A percentile compares a stretch with the other conserved stretches of the same genome.
Evolutionary conservation across 2,329 filamentous ascomycete genomes (phyloP).

Genomic region (Diaporthe ilicicola): DNA sequence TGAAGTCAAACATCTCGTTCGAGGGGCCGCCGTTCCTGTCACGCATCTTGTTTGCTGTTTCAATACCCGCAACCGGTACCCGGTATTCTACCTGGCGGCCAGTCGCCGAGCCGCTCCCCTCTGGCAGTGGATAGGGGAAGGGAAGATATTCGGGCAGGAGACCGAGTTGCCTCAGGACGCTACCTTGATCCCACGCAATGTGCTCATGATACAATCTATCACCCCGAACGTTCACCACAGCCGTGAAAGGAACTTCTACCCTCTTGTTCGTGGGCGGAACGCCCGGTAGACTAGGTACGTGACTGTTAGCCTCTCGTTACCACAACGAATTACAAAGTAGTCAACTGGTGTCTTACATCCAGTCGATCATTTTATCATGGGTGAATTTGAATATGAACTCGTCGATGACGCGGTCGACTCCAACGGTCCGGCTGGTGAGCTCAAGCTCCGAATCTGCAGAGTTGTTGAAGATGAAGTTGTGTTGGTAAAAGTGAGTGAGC

Average conservation of each 20-base stretch:
- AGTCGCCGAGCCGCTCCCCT: conserved; percentile 43
- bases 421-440: conserved; percentile 75
- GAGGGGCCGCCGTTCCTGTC: conserved; percentile 60
- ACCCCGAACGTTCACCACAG: conserved; percentile 73
- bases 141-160: conserved; percentile 71
- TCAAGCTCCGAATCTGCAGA: conserved; percentile 72
- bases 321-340: not conserved
- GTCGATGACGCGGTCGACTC: conserved; percentile 75
- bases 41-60: conserved; percentile 57
- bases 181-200: conserved; percentile 75
- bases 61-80: conserved; percentile 66
- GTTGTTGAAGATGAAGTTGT: conserved; percentile 81
- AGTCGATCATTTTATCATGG: conserved; percentile 70
- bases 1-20: conserved; percentile 62
- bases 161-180: conserved; percentile 67
- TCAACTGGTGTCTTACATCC: conserved; percentile 65
- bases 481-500: conserved; percentile 73
- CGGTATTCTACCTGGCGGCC: conserved; percentile 60
- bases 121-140: conserved; percentile 63
- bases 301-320: conserved; percentile 7
- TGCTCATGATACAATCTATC: conserved; percentile 76
- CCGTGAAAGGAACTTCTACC: conserved; percentile 69
- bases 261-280: conserved; percentile 62
- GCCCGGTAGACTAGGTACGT: conserved; percentile 59
- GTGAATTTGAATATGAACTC: conserved; percentile 74